Conservation (phyloP, 2,329 filamentous ascomycete genomes). For the Magnaporthiopsis rhizophila region DNA sequence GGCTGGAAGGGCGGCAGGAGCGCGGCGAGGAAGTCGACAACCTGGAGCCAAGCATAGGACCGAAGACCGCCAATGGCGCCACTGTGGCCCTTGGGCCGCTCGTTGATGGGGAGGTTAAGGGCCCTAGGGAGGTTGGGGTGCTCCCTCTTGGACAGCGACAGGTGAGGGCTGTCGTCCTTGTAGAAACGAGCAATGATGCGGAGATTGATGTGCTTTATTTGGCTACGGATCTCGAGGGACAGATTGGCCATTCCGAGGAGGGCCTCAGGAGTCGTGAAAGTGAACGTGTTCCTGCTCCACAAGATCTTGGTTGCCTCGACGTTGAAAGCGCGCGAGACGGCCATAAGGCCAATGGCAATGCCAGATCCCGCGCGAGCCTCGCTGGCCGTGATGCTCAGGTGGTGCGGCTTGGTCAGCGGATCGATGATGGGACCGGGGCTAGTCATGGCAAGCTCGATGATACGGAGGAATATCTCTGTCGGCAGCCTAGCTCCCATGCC, state of each 20-base stretch:
- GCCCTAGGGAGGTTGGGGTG: slow-evolving; percentile 34
- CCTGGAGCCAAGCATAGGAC: slow-evolving; percentile 46
- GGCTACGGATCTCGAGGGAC: slow-evolving; percentile 30
- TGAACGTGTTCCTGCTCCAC: slow-evolving; percentile 44
- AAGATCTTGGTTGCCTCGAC: slow-evolving; percentile 40
- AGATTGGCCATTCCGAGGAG: slow-evolving; percentile 42
- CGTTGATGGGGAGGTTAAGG: slow-evolving; percentile 32
- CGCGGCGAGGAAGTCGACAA: slow-evolving; percentile 43
- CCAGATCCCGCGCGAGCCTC: slow-evolving; percentile 38
- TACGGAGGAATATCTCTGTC: slow-evolving; percentile 42
- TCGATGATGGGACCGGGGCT: slow-evolving; percentile 44
- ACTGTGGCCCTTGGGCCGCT: slow-evolving; percentile 34
- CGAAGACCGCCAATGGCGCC: slow-evolving; percentile 44
- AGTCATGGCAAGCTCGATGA: slow-evolving; percentile 43
- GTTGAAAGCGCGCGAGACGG: slow-evolving; percentile 41
- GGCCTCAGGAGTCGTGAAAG: slow-evolving; percentile 44
- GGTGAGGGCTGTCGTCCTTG: slow-evolving; percentile 37
- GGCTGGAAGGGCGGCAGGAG: slow-evolving; percentile 44
- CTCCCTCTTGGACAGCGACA: slow-evolving; percentile 33
- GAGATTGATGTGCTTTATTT: slow-evolving; percentile 38
- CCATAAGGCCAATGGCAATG: slow-evolving; percentile 42
- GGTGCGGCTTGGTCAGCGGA: slow-evolving; percentile 37
- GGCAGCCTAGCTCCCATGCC: slow-evolving; percentile 24
- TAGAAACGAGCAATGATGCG: slow-evolving; percentile 49
- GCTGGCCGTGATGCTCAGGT: slow-evolving; percentile 32